Conservation (phyloP, 352 stramenopile genomes). For the Pythium periplocum region DNA sequence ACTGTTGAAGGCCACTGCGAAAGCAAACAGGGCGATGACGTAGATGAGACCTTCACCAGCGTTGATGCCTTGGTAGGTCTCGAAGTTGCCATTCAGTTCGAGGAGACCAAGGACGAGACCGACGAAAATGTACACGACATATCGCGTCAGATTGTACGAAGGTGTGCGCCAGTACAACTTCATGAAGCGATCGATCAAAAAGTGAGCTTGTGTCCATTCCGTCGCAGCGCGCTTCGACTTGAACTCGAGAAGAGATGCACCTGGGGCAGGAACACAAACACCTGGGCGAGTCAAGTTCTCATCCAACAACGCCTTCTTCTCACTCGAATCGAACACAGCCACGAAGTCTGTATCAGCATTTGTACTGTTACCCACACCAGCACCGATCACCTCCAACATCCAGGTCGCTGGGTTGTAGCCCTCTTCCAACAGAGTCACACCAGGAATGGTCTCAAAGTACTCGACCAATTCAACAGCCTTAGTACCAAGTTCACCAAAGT, state of each 20-base stretch:
- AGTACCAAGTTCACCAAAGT: slow-evolving; percentile 72
- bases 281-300: slow-evolving; percentile 8
- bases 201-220: slow-evolving; percentile 24
- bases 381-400: slow-evolving; percentile 32
- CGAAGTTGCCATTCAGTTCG: slow-evolving; percentile 36
- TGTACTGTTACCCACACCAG: slow-evolving; percentile 38
- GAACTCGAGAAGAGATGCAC: slow-evolving; percentile 21
- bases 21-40: slow-evolving; percentile 78
- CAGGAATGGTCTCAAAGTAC: slow-evolving; percentile 72
- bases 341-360: slow-evolving; percentile 3
- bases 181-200: slow-evolving; percentile 31
- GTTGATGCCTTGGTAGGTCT: slow-evolving; percentile 44
- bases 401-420: slow-evolving; percentile 88
- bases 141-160: slow-evolving; percentile 75
- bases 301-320: slow-evolving; percentile 13
- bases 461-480: slow-evolving; percentile 33
- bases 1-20: slow-evolving; percentile 64
- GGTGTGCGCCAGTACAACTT: slow-evolving; percentile 49
- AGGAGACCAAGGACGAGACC: slow-evolving; percentile 58
- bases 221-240: slow-evolving; percentile 27
- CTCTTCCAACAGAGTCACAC: slow-evolving; percentile 31
- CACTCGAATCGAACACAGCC: slow-evolving; percentile 17
- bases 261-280: slow-evolving; percentile 13
- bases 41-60: slow-evolving; percentile 77
- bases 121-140: slow-evolving; percentile 51